Conservation (phyloP, 192 early-diverging fungal species). For the Coemansia sp. region DNA sequence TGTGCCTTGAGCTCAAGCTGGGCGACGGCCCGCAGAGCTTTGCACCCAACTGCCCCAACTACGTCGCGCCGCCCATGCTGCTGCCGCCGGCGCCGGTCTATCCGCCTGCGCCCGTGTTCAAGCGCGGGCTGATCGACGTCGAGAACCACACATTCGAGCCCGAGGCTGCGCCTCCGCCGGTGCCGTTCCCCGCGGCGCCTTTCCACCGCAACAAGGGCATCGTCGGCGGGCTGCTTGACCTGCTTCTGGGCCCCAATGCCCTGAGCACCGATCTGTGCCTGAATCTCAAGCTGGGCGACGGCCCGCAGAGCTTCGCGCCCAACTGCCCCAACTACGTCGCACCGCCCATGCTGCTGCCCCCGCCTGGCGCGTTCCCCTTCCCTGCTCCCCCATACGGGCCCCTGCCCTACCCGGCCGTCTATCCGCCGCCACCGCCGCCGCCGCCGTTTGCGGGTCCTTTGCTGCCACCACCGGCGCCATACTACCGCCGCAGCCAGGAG, state of each 20-base stretch:
- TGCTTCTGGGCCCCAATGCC: conserved; percentile 45
- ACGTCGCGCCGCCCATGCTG: conserved; percentile 36
- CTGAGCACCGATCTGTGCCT: conserved; percentile 42
- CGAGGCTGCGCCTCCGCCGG: conserved; percentile 24
- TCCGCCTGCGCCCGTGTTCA: conserved; percentile 22
- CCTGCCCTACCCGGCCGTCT: conserved; percentile 7
- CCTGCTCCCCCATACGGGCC: conserved; percentile 15
- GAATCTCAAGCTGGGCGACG: conserved; percentile 49
- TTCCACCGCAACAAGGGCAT: conserved; percentile 45
- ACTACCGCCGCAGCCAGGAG: not conserved
- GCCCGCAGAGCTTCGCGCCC: conserved; percentile 43
- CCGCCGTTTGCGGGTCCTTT: not conserved
- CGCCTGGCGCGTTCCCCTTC: conserved; percentile 28
- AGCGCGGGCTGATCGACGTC: conserved; percentile 46
- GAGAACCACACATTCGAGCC: conserved; percentile 29
- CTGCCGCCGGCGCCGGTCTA: conserved; percentile 21
- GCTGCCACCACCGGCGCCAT: not conserved
- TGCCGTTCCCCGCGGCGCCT: conserved; percentile 30
- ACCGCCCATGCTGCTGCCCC: conserved; percentile 36
- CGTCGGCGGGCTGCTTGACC: conserved; percentile 36
- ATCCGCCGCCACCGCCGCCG: not conserved
- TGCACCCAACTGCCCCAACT: conserved; percentile 49
- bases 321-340: conserved; percentile 42
- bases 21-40: conserved; percentile 52
- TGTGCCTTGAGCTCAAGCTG: conserved; percentile 48